A percentile compares a stretch with the other conserved stretches of the same genome.
phyloP scores from a whole-genome alignment of 75 land plant species.

The Cryptomeria japonica region DNA sequence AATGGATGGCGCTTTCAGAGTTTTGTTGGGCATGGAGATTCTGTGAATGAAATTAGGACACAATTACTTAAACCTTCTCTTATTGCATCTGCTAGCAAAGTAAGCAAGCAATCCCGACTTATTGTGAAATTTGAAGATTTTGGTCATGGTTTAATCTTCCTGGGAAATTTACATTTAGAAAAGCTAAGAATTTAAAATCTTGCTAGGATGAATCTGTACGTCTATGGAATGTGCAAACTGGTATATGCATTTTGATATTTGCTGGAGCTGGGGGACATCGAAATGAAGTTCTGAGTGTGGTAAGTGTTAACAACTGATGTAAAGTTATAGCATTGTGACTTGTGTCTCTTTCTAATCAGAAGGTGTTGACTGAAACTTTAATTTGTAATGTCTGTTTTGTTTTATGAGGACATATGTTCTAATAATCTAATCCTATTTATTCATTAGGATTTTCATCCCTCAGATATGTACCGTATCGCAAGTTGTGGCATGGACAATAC shows the following conservation, averaged over 20 bases:
- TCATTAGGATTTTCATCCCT: slow-evolving; percentile 91
- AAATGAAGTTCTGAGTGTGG: slow-evolving; percentile 98
- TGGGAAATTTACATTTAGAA: background rate
- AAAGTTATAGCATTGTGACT: background rate
- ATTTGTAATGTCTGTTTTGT: background rate
- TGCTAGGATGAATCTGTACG: slow-evolving; percentile 92
- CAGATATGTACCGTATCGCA: slow-evolving; percentile 82
- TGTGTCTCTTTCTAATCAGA: slow-evolving; percentile 2
- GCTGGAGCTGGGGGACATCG: slow-evolving; percentile 99
- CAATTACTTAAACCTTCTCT: slow-evolving; percentile 86
- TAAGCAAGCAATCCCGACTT: slow-evolving; percentile 12
- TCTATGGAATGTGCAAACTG: slow-evolving; percentile 90
- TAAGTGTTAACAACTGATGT: slow-evolving; percentile 14
- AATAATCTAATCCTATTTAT: background rate
- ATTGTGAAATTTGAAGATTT: background rate
- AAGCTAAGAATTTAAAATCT: background rate
- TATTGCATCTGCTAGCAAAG: slow-evolving; percentile 94
- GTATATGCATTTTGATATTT: slow-evolving; percentile 93
- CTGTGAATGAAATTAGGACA: slow-evolving; percentile 94
- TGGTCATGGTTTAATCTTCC: background rate
- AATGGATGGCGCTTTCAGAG: slow-evolving; percentile 45
- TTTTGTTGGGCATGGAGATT: slow-evolving; percentile 98
- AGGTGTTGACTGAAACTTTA: background rate
- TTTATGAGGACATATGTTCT: background rate
- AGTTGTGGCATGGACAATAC: slow-evolving; percentile 99